Percentiles rank a stretch among this genome's conserved stretches.
Conservation (phyloP, 306 rosid species). For the Cajanus cajan region DNA sequence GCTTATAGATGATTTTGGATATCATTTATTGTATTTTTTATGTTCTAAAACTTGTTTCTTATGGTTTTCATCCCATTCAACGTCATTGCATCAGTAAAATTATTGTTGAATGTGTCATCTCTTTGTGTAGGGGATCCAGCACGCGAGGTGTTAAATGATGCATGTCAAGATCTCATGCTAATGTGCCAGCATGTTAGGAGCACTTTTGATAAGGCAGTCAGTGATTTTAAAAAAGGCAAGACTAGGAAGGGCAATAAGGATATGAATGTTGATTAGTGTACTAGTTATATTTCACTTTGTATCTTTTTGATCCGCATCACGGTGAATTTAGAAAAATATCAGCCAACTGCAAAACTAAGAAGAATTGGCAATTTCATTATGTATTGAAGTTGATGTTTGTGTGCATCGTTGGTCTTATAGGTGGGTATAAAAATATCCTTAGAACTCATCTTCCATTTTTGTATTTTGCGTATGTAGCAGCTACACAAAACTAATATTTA, state of each 20-base stretch:
- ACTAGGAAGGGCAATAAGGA: background rate
- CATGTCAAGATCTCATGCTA: slow-evolving; percentile 74
- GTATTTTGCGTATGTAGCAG: background rate
- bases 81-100: background rate
- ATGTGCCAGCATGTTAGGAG: slow-evolving; percentile 70
- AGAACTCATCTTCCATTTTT: background rate
- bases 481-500: background rate
- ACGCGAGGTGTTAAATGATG: slow-evolving; percentile 59
- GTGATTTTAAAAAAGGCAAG: background rate
- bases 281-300: no score
- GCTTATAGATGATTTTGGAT: background rate
- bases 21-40: background rate
- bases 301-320: no score
- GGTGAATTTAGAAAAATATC: no score
- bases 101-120: background rate
- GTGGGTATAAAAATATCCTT: background rate
- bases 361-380: background rate
- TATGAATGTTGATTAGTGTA: slow-evolving; percentile 32
- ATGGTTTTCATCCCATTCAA: background rate
- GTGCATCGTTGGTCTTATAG: background rate
- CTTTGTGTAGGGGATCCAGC: slow-evolving; percentile 67
- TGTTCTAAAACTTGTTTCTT: background rate
- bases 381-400: background rate
- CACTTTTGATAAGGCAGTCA: slow-evolving; percentile 63
- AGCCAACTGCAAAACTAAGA: no score